Evolutionary conservation across 129 eudicot genomes (phyloP), one percentile per base, ranked within the genome.

Genomic region (Kitagawia praeruptora): DNA sequence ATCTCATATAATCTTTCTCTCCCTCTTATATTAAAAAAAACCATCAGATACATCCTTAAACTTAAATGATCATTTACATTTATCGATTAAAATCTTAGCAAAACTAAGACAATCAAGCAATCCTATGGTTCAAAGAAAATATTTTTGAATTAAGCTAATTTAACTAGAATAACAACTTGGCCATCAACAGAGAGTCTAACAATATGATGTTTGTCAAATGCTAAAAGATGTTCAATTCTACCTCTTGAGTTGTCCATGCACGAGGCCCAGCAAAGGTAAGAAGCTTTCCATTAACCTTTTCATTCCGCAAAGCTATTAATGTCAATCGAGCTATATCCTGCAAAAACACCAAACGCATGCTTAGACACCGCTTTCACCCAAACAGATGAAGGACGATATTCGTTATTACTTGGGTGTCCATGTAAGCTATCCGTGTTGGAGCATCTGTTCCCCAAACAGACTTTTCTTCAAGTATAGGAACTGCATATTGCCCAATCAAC

Each of bases 361-460:
- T 80, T 63, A 82, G 45, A 69, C 66, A 80, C 75, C 19, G 23
- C 48, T 74, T 34, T 34, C 3, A 19, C 16, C 25, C 21, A 9
- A 46, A 41, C n/a, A 61, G 46, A 15, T 67, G 45, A 72, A 74
- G 47, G 78, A 58, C 21, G 27, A 37, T 51, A 61, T 49, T 42
- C 37, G 51, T 37, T 51, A 75, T 70, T 84, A 95, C 98, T 88
- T 93, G 98, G 38, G 98, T 93, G 84, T 93, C 98, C 98, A 93
- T 93, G 84, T 93, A 93, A 75, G 98, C 97, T 82, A 93, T 89
- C 82, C 98, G 80, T 74, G 98, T 92, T 41, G 98, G 98, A 47
- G 98, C 98, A 88, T 95, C 97, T 19, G 98, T 92, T 79, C 98
- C 98, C 98, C 98, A 95, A 27, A 95, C 98, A 81, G 98, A 92